Conservation (phyloP, 2,329 filamentous ascomycete genomes). For the Colletotrichum cordylinicola region DNA sequence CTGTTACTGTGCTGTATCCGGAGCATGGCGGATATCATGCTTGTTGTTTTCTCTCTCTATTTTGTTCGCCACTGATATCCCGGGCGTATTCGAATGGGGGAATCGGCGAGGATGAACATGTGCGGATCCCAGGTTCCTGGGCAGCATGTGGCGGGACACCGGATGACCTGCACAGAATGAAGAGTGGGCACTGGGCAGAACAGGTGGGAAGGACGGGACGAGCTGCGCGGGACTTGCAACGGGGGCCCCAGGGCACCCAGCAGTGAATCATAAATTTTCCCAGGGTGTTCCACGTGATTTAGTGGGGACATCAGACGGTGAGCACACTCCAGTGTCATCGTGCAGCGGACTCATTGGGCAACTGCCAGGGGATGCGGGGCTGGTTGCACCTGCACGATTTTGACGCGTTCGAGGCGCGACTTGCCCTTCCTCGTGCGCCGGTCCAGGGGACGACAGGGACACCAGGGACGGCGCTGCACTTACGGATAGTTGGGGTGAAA, state of each 20-base stretch:
- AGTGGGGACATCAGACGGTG: constrained; percentile 9
- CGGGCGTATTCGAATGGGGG: neutral
- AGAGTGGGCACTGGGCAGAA: constrained; percentile 5
- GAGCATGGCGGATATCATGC: neutral
- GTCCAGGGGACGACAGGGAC: neutral
- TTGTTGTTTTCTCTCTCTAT: neutral
- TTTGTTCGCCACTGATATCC: neutral
- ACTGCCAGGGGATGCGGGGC: neutral
- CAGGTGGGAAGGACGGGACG: constrained; percentile 10
- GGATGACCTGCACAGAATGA: neutral
- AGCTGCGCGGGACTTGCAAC: neutral
- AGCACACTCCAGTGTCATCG: neutral
- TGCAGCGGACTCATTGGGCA: constrained; percentile 10
- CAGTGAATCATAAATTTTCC: constrained; percentile 11
- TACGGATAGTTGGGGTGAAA: neutral
- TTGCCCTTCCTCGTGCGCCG: neutral
- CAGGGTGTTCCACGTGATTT: constrained; percentile 18
- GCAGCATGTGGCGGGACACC: neutral
- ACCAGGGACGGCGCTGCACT: neutral
- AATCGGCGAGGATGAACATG: neutral
- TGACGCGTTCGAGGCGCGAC: constrained; percentile 22
- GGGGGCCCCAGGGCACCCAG: constrained; percentile 5
- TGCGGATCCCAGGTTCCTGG: neutral
- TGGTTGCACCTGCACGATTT: constrained; percentile 11
- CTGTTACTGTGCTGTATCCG: neutral